These are phyloP conservation scores for Podosphaera xanthii DNA, from an alignment of 2,329 filamentous ascomycete genomes.

Conservation along the genomic window DNA sequence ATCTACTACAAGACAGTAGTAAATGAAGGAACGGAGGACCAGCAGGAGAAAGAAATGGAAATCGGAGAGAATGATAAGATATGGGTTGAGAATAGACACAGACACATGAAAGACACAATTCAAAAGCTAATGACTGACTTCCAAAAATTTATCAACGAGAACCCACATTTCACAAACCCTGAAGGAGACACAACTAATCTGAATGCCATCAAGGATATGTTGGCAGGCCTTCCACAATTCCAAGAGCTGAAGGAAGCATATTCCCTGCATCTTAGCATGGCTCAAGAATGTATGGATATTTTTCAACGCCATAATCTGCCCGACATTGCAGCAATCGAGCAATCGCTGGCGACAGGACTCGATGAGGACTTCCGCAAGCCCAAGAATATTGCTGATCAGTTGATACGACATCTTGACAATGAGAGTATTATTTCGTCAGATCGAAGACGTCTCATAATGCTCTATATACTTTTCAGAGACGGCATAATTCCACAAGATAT, in stretches of 20 bases:
- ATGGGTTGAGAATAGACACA: constrained; percentile 85
- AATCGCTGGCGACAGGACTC: constrained; percentile 73
- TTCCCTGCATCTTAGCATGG: constrained; percentile 86
- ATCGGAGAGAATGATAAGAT: constrained; percentile 78
- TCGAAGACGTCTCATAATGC: constrained; percentile 60
- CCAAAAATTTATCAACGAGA: constrained; percentile 70
- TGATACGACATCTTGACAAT: constrained; percentile 76
- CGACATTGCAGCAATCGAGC: constrained; percentile 73
- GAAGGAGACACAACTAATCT: constrained; percentile 48
- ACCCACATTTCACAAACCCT: constrained; percentile 73
- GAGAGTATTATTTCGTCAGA: constrained; percentile 48
- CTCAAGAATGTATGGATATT: constrained; percentile 85
- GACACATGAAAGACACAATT: constrained; percentile 95
- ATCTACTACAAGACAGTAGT: constrained; percentile 61
- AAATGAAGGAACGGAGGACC: constrained; percentile 47
- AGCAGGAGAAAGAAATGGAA: constrained; percentile 75
- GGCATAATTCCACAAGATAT: constrained; percentile 71
- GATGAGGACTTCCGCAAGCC: constrained; percentile 85
- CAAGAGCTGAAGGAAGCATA: constrained; percentile 91
- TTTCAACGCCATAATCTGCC: constrained; percentile 70
- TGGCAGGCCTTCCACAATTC: constrained; percentile 83
- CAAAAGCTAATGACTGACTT: constrained; percentile 86
- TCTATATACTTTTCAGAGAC: constrained; percentile 70
- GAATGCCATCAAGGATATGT: constrained; percentile 89
- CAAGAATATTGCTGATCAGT: constrained; percentile 66